These are phyloP conservation scores for Rhodosorus marinus DNA, from an alignment of 23 red algal species.

Conservation along the genomic window DNA sequence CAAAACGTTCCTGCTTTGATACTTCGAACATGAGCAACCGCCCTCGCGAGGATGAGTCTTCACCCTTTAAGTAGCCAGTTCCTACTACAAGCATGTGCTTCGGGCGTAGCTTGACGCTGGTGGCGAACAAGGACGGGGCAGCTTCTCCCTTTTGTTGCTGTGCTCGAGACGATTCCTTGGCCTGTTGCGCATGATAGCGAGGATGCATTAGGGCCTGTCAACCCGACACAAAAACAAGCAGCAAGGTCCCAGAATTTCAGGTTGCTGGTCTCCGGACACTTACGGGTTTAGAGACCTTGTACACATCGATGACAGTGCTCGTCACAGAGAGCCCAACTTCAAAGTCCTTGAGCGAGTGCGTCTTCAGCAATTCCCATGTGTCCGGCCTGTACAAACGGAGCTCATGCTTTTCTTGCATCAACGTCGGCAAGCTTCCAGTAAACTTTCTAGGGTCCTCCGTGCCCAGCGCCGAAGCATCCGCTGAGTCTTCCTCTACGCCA, in stretches of 20 bases:
- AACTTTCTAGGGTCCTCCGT: constrained; percentile 31
- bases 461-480: constrained; percentile 24
- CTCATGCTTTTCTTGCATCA: constrained; percentile 56
- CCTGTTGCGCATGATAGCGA: background rate
- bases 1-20: constrained; percentile 46
- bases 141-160: constrained; percentile 21
- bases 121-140: constrained; percentile 31
- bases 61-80: constrained; percentile 66
- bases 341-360: constrained; percentile 24
- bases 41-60: constrained; percentile 65
- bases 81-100: constrained; percentile 85
- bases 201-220: no score
- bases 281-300: constrained; percentile 11
- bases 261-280: background rate
- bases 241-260: background rate
- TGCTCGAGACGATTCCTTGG: background rate
- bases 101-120: constrained; percentile 38
- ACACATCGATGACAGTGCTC: constrained; percentile 60
- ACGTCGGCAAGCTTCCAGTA: constrained; percentile 28
- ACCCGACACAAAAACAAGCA: constrained; percentile 12
- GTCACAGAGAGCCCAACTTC: constrained; percentile 58
- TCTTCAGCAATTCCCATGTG: constrained; percentile 64
- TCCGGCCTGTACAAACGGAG: constrained; percentile 59
- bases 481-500: constrained; percentile 24
- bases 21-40: constrained; percentile 81